phyloP scores from a whole-genome alignment of 1,284 basidiomycete genomes.

The Gymnopus androsaceus region DNA sequence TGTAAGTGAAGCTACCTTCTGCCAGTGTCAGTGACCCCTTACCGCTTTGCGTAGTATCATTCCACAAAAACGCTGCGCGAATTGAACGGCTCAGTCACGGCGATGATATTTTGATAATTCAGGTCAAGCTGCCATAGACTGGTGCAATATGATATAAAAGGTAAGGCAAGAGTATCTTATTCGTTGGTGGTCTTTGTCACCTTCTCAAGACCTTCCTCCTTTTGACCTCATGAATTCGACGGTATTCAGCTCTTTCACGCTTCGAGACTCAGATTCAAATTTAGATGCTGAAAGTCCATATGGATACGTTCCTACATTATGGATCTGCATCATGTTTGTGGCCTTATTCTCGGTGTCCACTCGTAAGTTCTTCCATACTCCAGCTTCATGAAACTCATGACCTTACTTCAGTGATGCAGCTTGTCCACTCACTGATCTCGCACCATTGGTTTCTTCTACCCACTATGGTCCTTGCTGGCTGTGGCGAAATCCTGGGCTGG shows the following conservation, averaged over 20 bases:
- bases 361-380: conserved; percentile 27
- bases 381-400: not conserved
- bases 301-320: conserved; percentile 43
- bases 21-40: too few species aligned
- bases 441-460: conserved; percentile 56
- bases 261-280: not conserved
- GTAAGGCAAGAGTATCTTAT: not conserved
- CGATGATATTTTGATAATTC: too few species aligned
- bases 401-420: conserved; percentile 37
- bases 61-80: too few species aligned
- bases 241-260: not conserved
- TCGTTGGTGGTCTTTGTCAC: not conserved
- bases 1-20: too few species aligned
- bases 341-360: conserved; percentile 42
- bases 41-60: too few species aligned
- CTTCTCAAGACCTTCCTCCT: not conserved
- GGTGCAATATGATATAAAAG: not conserved
- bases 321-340: conserved; percentile 39
- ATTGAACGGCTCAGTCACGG: too few species aligned
- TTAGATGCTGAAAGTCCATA: conserved; percentile 27
- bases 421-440: conserved; percentile 41
- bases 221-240: not conserved
- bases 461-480: conserved; percentile 51
- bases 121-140: too few species aligned
- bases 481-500: conserved; percentile 56